These are phyloP conservation scores for Yarrowia sp. DNA, from an alignment of 805 yeast genomes.

Conservation along the genomic window DNA sequence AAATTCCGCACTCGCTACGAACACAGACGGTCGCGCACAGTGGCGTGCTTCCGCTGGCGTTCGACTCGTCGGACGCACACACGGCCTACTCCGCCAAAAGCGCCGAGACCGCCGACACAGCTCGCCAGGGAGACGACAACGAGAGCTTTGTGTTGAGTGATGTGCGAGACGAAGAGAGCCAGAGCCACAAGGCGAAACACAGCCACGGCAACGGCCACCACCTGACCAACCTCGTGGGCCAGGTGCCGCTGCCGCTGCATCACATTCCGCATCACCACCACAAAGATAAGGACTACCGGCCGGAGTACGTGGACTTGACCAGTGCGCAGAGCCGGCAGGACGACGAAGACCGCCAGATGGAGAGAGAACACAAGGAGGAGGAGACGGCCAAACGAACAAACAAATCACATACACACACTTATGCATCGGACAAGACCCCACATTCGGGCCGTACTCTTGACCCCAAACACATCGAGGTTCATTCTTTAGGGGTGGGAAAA, in stretches of 20 bases:
- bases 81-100: slow-evolving; percentile 19
- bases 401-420: neutral
- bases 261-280: slow-evolving; percentile 18
- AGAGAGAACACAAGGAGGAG: slow-evolving; percentile 8
- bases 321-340: neutral
- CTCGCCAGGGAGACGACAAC: slow-evolving; percentile 5
- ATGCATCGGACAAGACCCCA: neutral
- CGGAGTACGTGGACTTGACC: slow-evolving; percentile 25
- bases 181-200: neutral
- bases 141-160: slow-evolving; percentile 24
- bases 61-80: slow-evolving; percentile 16
- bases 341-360: slow-evolving; percentile 1
- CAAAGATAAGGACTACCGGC: slow-evolving; percentile 20
- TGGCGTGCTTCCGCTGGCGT: slow-evolving; percentile 30
- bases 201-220: neutral
- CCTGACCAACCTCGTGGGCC: slow-evolving; percentile 1
- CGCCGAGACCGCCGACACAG: slow-evolving; percentile 12
- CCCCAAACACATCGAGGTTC: slow-evolving; percentile 11
- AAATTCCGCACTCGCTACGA: slow-evolving; percentile 37
- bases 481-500: slow-evolving; percentile 1
- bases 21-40: slow-evolving; percentile 7
- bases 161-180: slow-evolving; percentile 5
- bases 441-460: neutral
- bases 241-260: slow-evolving; percentile 15
- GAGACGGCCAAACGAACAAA: neutral